Percentiles rank a stretch among this genome's conserved stretches.
Conservation (phyloP, 805 yeast genomes). For the Cyberlindnera japonica region DNA sequence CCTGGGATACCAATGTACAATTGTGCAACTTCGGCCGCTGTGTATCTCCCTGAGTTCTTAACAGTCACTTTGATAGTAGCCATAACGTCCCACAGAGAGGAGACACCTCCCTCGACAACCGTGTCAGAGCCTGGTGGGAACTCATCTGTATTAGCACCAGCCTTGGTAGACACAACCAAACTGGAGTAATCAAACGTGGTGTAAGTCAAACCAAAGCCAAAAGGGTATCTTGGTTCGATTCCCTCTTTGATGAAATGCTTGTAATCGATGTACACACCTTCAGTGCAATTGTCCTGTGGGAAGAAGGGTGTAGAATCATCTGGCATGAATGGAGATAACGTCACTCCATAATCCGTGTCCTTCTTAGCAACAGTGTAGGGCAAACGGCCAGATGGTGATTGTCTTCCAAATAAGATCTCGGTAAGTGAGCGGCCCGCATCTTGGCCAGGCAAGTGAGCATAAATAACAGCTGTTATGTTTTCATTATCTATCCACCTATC, state of each 20-base stretch:
- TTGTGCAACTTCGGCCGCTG: constrained; percentile 23
- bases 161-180: constrained; percentile 30
- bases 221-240: constrained; percentile 51
- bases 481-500: constrained; percentile 9
- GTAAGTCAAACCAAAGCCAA: constrained; percentile 58
- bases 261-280: constrained; percentile 44
- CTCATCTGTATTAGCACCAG: constrained; percentile 16
- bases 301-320: constrained; percentile 28
- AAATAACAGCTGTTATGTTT: constrained; percentile 11
- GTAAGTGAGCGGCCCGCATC: constrained; percentile 9
- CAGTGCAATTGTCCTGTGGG: constrained; percentile 26
- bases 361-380: constrained; percentile 12
- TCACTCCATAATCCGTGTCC: constrained; percentile 5
- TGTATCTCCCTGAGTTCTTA: constrained; percentile 32
- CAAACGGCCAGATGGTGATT: constrained; percentile 11
- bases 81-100: constrained; percentile 8
- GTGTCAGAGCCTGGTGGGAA: constrained; percentile 4
- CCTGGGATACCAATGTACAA: constrained; percentile 5
- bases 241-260: constrained; percentile 49
- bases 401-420: constrained; percentile 11
- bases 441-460: constrained; percentile 12
- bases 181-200: constrained; percentile 34
- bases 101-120: constrained; percentile 10
- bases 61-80: constrained; percentile 7
- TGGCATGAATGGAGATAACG: constrained; percentile 2